These are phyloP conservation scores for Hericium coralloides DNA, from an alignment of 768 basidiomycete species.

Conservation along the genomic window DNA sequence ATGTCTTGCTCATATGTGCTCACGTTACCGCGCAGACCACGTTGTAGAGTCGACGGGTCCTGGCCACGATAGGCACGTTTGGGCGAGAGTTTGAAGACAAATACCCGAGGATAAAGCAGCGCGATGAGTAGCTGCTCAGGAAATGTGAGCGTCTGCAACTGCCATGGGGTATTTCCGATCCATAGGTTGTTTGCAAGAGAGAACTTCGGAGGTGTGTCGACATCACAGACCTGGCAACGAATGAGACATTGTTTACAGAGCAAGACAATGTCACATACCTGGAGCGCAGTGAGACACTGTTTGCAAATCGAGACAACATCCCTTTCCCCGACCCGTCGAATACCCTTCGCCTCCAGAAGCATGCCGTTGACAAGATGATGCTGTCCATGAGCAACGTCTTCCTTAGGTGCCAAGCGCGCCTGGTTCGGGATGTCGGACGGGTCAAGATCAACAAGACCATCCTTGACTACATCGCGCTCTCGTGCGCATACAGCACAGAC, in stretches of 20 bases:
- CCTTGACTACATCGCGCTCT: too few relatives aligned
- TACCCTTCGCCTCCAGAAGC: not conserved
- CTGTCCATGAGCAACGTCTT: too few relatives aligned
- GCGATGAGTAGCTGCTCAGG: slow-evolving; percentile 30
- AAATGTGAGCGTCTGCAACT: slow-evolving; percentile 23
- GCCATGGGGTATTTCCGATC: slow-evolving; percentile 26
- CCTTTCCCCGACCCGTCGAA: not conserved
- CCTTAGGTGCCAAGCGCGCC: too few relatives aligned
- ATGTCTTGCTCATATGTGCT: too few relatives aligned
- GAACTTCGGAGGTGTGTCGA: not conserved
- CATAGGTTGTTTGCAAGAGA: slow-evolving; percentile 29
- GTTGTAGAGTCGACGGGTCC: not conserved
- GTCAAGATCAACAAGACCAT: too few relatives aligned
- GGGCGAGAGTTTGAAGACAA: slow-evolving; percentile 29
- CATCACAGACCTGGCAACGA: not conserved
- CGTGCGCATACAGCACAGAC: too few relatives aligned
- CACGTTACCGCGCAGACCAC: not conserved
- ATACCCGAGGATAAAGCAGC: slow-evolving; percentile 22
- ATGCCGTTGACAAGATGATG: too few relatives aligned
- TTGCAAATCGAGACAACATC: not conserved
- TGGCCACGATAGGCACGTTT: slow-evolving; percentile 4
- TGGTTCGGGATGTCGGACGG: too few relatives aligned
- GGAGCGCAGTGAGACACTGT: not conserved
- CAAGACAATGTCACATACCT: too few relatives aligned
- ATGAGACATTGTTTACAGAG: too few relatives aligned